Conservation (phyloP, 164 flowering plant species). For the Magnolia kwangsiensis region DNA sequence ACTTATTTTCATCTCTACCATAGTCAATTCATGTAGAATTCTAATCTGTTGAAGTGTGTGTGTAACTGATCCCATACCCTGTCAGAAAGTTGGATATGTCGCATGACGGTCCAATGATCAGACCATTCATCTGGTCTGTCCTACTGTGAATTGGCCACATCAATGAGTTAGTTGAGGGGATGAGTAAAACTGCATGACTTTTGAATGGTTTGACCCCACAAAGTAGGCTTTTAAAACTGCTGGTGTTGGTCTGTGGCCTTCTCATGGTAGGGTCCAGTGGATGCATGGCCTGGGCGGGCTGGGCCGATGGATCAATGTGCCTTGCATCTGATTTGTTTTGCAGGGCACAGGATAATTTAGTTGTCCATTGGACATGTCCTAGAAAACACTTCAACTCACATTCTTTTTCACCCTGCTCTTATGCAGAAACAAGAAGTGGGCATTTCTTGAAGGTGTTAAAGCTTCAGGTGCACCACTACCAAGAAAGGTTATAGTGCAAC, state of each 20-base stretch:
- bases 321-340: neutral
- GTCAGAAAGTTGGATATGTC: too few species aligned
- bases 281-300: neutral
- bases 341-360: neutral
- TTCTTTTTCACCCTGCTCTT: neutral
- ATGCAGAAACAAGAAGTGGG: constrained; percentile 77
- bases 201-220: too few species aligned
- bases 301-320: too few species aligned
- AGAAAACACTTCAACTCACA: neutral
- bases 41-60: too few species aligned
- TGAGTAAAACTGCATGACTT: neutral
- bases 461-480: constrained; percentile 88
- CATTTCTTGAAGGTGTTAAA: constrained; percentile 83
- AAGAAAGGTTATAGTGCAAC: constrained; percentile 81
- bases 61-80: too few species aligned
- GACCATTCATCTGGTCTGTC: neutral
- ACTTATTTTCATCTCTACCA: neutral
- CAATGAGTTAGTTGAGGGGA: neutral
- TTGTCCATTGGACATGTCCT: neutral
- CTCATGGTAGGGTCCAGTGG: neutral
- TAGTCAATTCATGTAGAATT: too few species aligned
- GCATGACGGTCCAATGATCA: neutral
- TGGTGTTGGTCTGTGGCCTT: too few species aligned
- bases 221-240: too few species aligned
- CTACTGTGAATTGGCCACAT: neutral